Percentiles rank a stretch among this genome's conserved stretches.
Evolutionary conservation across 2,329 filamentous ascomycete species (phyloP).

Genomic region (Phoma sp.): DNA sequence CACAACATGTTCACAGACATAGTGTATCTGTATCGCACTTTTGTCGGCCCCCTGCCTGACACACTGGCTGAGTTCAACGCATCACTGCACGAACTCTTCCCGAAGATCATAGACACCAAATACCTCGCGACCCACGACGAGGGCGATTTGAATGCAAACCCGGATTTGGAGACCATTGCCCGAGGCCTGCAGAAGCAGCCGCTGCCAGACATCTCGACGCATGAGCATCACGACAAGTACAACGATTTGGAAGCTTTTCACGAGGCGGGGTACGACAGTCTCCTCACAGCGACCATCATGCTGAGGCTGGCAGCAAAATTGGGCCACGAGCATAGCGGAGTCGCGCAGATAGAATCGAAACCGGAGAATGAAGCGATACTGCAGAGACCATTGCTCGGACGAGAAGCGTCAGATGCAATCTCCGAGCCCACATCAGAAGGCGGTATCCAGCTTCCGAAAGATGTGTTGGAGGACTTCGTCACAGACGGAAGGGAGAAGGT

Average conservation of each 20-base stretch:
- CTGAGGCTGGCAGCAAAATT: slow-evolving; percentile 62
- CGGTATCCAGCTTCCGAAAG: slow-evolving; percentile 1
- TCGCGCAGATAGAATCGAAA: neutral
- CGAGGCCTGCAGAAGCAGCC: slow-evolving; percentile 49
- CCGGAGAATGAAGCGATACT: neutral
- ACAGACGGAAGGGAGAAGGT: slow-evolving; percentile 27
- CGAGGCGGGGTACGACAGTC: slow-evolving; percentile 69
- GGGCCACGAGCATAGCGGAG: slow-evolving; percentile 40
- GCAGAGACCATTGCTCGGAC: neutral
- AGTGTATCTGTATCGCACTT: slow-evolving; percentile 67
- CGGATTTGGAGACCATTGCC: slow-evolving; percentile 57
- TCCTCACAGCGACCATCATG: slow-evolving; percentile 64
- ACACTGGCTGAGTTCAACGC: slow-evolving; percentile 60
- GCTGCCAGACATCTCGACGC: slow-evolving; percentile 50
- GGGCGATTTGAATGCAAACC: slow-evolving; percentile 57
- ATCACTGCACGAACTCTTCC: slow-evolving; percentile 61
- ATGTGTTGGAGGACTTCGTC: slow-evolving; percentile 8
- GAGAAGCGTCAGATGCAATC: neutral
- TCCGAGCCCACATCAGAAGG: slow-evolving; percentile 8
- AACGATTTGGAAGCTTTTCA: slow-evolving; percentile 53
- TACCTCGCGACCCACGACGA: slow-evolving; percentile 66
- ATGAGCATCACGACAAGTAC: slow-evolving; percentile 49
- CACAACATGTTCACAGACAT: slow-evolving; percentile 71
- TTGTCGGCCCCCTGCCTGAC: slow-evolving; percentile 63
- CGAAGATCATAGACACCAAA: slow-evolving; percentile 66